These are phyloP conservation scores for Elsinoe perseae DNA, from an alignment of 2,329 filamentous ascomycete species.

Conservation along the genomic window DNA sequence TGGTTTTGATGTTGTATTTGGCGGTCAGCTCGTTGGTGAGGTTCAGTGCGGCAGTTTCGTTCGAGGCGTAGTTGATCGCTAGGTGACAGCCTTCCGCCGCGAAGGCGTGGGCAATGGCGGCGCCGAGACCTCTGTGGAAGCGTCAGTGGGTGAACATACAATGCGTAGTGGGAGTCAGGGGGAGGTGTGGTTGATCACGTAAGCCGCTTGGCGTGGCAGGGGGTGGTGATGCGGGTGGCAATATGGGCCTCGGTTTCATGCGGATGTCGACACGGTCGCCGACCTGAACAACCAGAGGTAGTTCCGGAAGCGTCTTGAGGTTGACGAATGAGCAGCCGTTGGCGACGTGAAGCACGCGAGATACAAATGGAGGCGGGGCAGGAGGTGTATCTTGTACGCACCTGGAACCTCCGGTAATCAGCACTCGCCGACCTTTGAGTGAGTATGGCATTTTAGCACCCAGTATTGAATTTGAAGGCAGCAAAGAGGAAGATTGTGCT, in stretches of 20 bases:
- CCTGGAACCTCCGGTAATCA: slow-evolving; percentile 58
- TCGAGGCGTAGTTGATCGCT: slow-evolving; percentile 65
- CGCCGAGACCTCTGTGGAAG: slow-evolving; percentile 59
- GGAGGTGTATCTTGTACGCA: slow-evolving; percentile 29
- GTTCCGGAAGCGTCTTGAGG: too few species aligned
- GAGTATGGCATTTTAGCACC: slow-evolving; percentile 50
- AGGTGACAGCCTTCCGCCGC: slow-evolving; percentile 61
- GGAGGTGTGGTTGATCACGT: not conserved
- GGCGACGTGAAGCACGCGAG: too few species aligned
- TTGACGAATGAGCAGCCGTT: too few species aligned
- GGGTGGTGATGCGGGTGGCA: not conserved
- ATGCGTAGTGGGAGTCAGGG: not conserved
- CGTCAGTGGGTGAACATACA: slow-evolving; percentile 4
- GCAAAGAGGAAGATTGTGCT: not conserved
- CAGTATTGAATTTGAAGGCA: not conserved
- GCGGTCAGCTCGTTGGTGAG: slow-evolving; percentile 50
- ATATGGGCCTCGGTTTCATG: not conserved
- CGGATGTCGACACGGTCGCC: too few species aligned
- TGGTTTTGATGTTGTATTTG: slow-evolving; percentile 45
- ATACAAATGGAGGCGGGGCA: slow-evolving; percentile 10
- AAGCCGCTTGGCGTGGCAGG: not conserved
- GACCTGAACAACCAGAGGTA: too few species aligned
- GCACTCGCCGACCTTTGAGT: slow-evolving; percentile 54
- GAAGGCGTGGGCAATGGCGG: slow-evolving; percentile 58
- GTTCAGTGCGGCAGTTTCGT: slow-evolving; percentile 50